Conservation (phyloP, 495 filamentous ascomycete species). For the Aspergillus egyptiacus region DNA sequence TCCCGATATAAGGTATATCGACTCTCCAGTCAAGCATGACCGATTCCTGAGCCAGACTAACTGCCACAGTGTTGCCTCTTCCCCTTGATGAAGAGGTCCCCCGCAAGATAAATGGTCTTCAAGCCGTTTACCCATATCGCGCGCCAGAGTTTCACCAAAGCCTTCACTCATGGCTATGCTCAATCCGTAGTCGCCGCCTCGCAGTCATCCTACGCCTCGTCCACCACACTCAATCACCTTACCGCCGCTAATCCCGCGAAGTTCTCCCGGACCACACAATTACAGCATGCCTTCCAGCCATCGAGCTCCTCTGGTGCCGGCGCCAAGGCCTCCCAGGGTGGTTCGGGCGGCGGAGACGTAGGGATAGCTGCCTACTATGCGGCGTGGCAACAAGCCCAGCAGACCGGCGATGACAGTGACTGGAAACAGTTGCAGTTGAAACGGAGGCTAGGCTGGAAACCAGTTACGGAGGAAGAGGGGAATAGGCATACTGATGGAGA, state of each 20-base stretch:
- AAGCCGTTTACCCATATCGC: conserved; percentile 83
- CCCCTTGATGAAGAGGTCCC: conserved; percentile 47
- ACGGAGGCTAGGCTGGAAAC: conserved; percentile 82
- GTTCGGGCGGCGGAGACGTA: conserved; percentile 42
- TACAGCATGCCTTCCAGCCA: conserved; percentile 70
- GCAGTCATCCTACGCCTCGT: conserved; percentile 81
- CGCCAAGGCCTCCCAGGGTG: conserved; percentile 41
- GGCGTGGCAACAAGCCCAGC: conserved; percentile 74
- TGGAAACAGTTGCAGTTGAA: conserved; percentile 89
- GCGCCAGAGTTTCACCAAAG: conserved; percentile 93
- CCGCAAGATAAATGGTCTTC: conserved; percentile 72
- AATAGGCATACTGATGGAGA: conserved; percentile 39
- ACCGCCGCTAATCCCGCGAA: conserved; percentile 43
- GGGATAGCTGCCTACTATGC: conserved; percentile 83
- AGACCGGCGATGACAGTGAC: conserved; percentile 64
- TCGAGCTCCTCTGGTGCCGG: conserved; percentile 41
- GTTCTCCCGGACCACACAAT: conserved; percentile 59
- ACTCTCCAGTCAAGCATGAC: neutral
- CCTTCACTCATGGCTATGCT: conserved; percentile 94
- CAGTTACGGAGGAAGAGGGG: conserved; percentile 46
- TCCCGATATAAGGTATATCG: conserved; percentile 50
- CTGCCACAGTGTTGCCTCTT: conserved; percentile 41
- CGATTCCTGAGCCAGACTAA: neutral
- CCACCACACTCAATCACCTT: conserved; percentile 51
- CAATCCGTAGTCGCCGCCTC: conserved; percentile 95